These are phyloP conservation scores for Zoysia pacifica DNA, from an alignment of 176 grass and related monocot genomes.

Conservation along the genomic window DNA sequence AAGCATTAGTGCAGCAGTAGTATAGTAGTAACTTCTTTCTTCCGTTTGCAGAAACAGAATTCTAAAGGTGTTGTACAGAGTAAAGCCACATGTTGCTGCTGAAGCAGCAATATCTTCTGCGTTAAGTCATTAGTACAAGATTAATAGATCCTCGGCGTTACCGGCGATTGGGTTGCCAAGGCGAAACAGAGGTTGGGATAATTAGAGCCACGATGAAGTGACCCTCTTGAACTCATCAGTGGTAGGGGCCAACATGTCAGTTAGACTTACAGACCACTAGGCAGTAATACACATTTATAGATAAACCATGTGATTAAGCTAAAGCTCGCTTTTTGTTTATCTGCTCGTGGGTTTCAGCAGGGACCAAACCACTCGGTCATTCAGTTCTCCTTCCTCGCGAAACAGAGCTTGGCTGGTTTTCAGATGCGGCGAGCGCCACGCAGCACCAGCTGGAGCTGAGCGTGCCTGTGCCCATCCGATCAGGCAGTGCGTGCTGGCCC, in stretches of 20 bases:
- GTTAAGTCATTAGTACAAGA: not conserved
- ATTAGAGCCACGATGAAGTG: not conserved
- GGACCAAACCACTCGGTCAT: too few relatives aligned
- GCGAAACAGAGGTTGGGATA: not conserved
- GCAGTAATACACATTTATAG: too few relatives aligned
- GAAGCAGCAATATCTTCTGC: not conserved
- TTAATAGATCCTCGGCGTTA: too few relatives aligned
- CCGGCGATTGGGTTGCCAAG: not conserved
- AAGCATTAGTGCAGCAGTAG: not conserved
- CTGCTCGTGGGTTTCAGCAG: not conserved
- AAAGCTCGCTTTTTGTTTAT: not conserved
- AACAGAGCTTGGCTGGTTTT: too few relatives aligned
- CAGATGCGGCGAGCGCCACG: too few relatives aligned
- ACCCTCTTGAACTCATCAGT: not conserved
- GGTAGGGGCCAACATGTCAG: not conserved
- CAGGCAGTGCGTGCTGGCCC: too few relatives aligned
- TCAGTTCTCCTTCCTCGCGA: too few relatives aligned
- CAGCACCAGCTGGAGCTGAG: too few relatives aligned
- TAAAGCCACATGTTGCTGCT: not conserved
- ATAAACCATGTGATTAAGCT: not conserved
- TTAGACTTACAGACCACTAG: too few relatives aligned
- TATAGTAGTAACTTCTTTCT: not conserved
- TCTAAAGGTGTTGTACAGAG: not conserved
- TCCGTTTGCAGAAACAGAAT: not conserved
- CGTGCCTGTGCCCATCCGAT: too few relatives aligned